Evolutionary conservation across 352 stramenopile genomes (phyloP).

Genomic region (Pythium dissotocum): DNA sequence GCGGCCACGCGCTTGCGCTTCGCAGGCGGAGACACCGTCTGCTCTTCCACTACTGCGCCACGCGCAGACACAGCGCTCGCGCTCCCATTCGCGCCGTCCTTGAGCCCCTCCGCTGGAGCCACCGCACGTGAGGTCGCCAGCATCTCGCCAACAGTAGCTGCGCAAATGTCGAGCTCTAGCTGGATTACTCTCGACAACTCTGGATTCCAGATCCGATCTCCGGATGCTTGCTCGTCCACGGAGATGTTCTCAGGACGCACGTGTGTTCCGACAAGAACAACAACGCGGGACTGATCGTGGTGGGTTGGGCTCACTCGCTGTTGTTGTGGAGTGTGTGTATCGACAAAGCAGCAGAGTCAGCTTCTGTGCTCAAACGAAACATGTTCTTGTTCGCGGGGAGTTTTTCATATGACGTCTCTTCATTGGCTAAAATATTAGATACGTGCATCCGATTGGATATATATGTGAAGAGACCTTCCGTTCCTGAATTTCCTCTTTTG

Average conservation of each 20-base stretch:
- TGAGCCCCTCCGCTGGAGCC: neutral
- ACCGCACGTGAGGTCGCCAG: neutral
- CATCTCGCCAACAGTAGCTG: neutral
- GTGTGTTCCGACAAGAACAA: neutral
- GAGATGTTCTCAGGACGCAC: neutral
- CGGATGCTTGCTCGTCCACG: neutral
- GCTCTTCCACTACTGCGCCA: neutral
- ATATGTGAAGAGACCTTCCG: neutral
- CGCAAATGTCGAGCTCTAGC: too few relatives aligned
- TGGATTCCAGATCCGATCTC: neutral
- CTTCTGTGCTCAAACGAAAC: neutral
- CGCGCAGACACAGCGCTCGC: neutral
- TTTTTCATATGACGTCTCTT: neutral
- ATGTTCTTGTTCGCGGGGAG: neutral
- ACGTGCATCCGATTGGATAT: neutral
- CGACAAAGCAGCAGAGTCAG: slow-evolving; percentile 2
- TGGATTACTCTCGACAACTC: too few relatives aligned
- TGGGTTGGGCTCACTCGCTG: neutral
- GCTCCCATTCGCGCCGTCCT: neutral
- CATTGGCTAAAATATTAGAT: neutral
- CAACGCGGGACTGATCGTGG: too few relatives aligned
- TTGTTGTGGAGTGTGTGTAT: neutral
- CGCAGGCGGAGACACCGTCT: neutral
- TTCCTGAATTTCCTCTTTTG: neutral
- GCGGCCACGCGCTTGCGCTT: slow-evolving; percentile 6